Conservation (phyloP, 306 rosid genomes). For the Vigna unguiculata region DNA sequence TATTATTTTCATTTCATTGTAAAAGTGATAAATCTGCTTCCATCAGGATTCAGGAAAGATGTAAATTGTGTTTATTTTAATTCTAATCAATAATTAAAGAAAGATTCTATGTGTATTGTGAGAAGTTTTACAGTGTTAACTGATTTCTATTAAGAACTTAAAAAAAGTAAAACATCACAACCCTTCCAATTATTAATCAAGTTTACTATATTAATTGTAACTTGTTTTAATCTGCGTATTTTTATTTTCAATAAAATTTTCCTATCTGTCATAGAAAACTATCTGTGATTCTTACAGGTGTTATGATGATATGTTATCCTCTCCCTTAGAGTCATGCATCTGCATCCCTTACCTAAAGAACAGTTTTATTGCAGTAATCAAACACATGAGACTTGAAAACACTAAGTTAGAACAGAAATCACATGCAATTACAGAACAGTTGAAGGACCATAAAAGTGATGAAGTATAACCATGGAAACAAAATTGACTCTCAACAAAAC, state of each 20-base stretch:
- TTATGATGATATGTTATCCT: not conserved
- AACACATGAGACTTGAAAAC: slow-evolving; percentile 12
- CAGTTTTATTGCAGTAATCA: slow-evolving; percentile 12
- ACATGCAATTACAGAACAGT: not conserved
- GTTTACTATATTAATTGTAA: not conserved
- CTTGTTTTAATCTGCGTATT: not conserved
- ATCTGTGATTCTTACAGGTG: not conserved
- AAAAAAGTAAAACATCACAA: too few relatives aligned
- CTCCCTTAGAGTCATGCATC: not conserved
- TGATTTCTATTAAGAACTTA: too few relatives aligned
- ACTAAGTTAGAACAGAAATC: not conserved
- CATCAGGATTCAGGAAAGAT: not conserved
- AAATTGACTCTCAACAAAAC: not conserved
- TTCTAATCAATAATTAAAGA: not conserved
- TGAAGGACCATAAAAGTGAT: not conserved
- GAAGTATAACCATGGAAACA: not conserved
- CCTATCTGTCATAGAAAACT: not conserved
- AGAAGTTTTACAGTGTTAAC: too few relatives aligned
- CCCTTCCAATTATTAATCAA: not conserved
- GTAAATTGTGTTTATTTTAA: not conserved
- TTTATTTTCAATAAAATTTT: not conserved
- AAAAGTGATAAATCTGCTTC: not conserved
- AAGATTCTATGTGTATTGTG: not conserved
- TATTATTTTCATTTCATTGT: not conserved
- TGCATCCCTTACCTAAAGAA: not conserved